phyloP scores from a whole-genome alignment of 257 asterid genomes.

The Solanum arcanum region DNA sequence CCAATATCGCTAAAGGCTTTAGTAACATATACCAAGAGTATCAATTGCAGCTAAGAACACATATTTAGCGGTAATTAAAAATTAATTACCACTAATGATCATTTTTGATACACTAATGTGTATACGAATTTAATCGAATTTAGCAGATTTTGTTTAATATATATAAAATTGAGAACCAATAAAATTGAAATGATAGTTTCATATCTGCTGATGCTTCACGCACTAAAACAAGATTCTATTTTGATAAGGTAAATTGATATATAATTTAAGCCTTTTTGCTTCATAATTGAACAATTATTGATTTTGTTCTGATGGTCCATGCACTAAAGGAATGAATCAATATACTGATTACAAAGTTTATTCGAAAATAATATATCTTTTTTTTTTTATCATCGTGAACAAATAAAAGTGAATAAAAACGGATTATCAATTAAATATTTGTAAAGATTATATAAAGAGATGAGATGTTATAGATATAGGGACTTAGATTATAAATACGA shows the following conservation, averaged over 20 bases:
- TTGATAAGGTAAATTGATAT: not conserved
- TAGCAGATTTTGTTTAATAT: too few species aligned
- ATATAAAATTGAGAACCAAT: too few species aligned
- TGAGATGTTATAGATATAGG: not conserved
- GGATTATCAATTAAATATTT: not conserved
- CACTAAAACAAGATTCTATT: not conserved
- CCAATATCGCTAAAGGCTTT: too few species aligned
- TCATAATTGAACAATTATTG: not conserved
- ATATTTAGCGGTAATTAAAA: too few species aligned
- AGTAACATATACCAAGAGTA: too few species aligned
- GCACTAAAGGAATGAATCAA: not conserved
- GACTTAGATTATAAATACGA: not conserved
- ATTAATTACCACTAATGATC: too few species aligned
- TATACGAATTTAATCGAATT: too few species aligned
- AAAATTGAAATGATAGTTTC: too few species aligned
- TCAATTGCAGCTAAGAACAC: too few species aligned
- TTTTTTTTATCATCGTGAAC: not conserved
- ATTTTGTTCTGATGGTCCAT: not conserved
- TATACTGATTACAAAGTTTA: not conserved
- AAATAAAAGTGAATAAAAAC: not conserved
- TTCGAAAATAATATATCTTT: not conserved
- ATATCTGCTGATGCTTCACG: not conserved
- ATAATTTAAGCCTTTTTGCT: not conserved
- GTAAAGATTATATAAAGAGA: not conserved
- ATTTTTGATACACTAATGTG: too few species aligned